Evolutionary conservation across 2,329 filamentous ascomycete genomes (phyloP).

Genomic region (Colletotrichum sp.): DNA sequence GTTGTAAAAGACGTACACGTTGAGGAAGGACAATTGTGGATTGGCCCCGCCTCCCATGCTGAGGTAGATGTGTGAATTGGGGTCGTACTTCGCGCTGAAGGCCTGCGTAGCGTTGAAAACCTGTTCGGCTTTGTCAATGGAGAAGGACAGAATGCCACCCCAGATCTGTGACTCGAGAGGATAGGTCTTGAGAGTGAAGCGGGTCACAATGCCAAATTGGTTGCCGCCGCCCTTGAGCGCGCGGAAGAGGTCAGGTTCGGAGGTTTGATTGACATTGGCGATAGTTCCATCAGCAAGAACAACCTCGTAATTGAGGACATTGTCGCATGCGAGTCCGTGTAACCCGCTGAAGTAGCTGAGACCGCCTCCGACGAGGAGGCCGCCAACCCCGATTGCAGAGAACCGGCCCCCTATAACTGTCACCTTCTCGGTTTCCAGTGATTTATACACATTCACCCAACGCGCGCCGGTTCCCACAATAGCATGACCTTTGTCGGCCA

Average conservation of each 20-base stretch:
- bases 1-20: neutral
- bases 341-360: slow-evolving; percentile 58
- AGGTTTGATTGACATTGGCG: slow-evolving; percentile 38
- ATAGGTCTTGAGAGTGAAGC: neutral
- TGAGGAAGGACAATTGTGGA: neutral
- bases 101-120: neutral
- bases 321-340: slow-evolving; percentile 52
- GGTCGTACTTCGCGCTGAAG: neutral
- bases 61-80: neutral
- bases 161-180: neutral
- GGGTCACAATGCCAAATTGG: neutral
- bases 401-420: neutral
- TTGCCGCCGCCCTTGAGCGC: slow-evolving; percentile 1
- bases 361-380: slow-evolving; percentile 32
- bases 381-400: slow-evolving; percentile 43
- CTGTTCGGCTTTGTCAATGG: neutral
- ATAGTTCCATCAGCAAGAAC: slow-evolving; percentile 48
- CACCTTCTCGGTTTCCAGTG: neutral
- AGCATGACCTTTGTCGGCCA: neutral
- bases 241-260: neutral
- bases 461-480: neutral
- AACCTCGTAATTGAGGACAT: slow-evolving; percentile 51
- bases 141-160: neutral
- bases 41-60: neutral
- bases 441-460: neutral